Percentiles rank a stretch among this genome's conserved stretches.
phyloP scores from a whole-genome alignment of 768 basidiomycete species.

The Kondoa malvinella region DNA sequence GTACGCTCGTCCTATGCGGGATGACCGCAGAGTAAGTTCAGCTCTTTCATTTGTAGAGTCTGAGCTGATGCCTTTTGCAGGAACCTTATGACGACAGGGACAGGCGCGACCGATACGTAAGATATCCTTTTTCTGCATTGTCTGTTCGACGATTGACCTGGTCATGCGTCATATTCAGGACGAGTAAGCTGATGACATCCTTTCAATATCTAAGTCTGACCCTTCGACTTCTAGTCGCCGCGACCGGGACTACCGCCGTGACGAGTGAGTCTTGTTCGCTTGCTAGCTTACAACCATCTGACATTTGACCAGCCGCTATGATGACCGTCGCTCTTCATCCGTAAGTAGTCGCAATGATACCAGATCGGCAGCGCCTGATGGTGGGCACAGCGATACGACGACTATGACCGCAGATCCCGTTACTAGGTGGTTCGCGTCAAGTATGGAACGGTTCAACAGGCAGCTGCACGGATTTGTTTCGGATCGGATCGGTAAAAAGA shows the following conservation, averaged over 20 bases:
- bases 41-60: neutral
- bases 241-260: neutral
- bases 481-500: neutral
- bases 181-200: too few species aligned
- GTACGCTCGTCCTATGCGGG: conserved; percentile 21
- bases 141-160: neutral
- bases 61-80: neutral
- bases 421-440: neutral
- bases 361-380: neutral
- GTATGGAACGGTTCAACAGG: neutral
- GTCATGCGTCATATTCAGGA: too few species aligned
- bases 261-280: neutral
- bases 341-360: neutral
- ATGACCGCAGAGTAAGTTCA: conserved; percentile 3
- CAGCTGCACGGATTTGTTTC: neutral
- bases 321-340: neutral
- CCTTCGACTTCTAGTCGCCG: neutral
- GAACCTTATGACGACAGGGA: neutral
- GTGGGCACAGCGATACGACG: neutral
- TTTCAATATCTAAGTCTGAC: too few species aligned
- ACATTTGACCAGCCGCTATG: neutral
- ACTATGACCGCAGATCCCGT: neutral
- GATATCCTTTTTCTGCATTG: neutral
- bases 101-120: neutral
- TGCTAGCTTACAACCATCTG: neutral